Base-by-base conservation (phyloP, 2,329 filamentous ascomycete genomes). In the Didymella keratinophila region DNA sequence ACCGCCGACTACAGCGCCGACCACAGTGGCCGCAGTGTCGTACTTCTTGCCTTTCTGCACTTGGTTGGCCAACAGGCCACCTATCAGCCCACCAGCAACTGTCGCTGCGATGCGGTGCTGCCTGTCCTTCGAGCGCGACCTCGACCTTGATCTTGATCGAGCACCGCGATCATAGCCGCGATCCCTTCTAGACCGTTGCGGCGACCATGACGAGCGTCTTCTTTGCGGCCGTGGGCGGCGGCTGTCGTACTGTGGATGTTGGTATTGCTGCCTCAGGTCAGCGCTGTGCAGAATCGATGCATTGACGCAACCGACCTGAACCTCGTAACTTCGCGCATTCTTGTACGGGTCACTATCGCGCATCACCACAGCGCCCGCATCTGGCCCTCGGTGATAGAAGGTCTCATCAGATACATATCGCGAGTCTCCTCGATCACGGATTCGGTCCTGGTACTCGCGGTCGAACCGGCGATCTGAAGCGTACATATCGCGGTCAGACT, bases 1-100 rank as follows among this genome's bases (percentile, higher is more conserved):
- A 0, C 75, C 74, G 8, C 76, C 76, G 14, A 76, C 58, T 5
- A 78, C 68, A 11, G 76, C 76, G 3, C 74, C 73, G 7, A 61
- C 72, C 16, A 78, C 64, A 3, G 74, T 75, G 4, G 71, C 67
- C 27, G 71, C 58, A 1, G 67, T 71, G 28, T 74, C 67, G 34
- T 65, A 68, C 58, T 70, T 71, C 41, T 67, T 70, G 30, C 70
- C 64, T 49, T 70, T 69, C 44, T 67, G 64, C 2, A 47, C 44
- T 36, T 62, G 63, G 8, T 60, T 70, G 23, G 71, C 75, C 2
- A 72, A 56, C 6, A 76, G 41, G 0, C 76, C 76, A 18, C 76
- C 76, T 2, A 71, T 70, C 18, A 78, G 48, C 11, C 73, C 74
- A 2, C 76, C 76, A 28, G 73, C 65, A 1, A 76, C 58, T 0